Conservation (phyloP, 2,329 filamentous ascomycete species). For the Botrytis porri region DNA sequence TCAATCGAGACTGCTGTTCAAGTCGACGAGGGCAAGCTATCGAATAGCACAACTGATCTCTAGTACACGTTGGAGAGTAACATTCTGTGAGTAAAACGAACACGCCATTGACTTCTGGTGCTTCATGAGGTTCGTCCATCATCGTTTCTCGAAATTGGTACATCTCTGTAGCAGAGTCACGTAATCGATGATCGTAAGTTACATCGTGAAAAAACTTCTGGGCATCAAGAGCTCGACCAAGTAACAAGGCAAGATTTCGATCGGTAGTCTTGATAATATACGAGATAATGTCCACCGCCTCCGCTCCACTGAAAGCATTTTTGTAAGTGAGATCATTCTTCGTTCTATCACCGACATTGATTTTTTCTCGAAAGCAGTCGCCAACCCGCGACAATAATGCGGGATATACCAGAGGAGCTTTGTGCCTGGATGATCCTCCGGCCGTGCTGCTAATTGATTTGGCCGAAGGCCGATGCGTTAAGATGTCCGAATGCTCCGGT, state of each 20-base stretch:
- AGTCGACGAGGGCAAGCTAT: slow-evolving; percentile 92
- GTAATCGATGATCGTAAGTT: slow-evolving; percentile 91
- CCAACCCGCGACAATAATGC: slow-evolving; percentile 90
- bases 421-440: slow-evolving; percentile 35
- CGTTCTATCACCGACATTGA: slow-evolving; percentile 79
- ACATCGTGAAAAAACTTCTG: slow-evolving; percentile 99
- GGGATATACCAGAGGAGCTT: slow-evolving; percentile 86
- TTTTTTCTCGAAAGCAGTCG: slow-evolving; percentile 86
- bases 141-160: slow-evolving; percentile 96
- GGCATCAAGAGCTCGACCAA: slow-evolving; percentile 89
- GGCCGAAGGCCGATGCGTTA: slow-evolving; percentile 55
- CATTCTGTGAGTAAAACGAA: slow-evolving; percentile 96
- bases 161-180: slow-evolving; percentile 91
- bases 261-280: slow-evolving; percentile 98
- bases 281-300: slow-evolving; percentile 91
- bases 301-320: slow-evolving; percentile 91
- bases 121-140: slow-evolving; percentile 76
- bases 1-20: slow-evolving; percentile 91
- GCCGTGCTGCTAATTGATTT: slow-evolving; percentile 37
- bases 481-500: slow-evolving; percentile 51
- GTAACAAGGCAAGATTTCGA: slow-evolving; percentile 83
- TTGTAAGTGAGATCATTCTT: slow-evolving; percentile 98
- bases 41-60: slow-evolving; percentile 94
- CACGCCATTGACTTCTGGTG: slow-evolving; percentile 79
- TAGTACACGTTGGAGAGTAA: slow-evolving; percentile 95